Evolutionary conservation across 306 rosid species (phyloP).

Genomic region (Glycine soja): DNA sequence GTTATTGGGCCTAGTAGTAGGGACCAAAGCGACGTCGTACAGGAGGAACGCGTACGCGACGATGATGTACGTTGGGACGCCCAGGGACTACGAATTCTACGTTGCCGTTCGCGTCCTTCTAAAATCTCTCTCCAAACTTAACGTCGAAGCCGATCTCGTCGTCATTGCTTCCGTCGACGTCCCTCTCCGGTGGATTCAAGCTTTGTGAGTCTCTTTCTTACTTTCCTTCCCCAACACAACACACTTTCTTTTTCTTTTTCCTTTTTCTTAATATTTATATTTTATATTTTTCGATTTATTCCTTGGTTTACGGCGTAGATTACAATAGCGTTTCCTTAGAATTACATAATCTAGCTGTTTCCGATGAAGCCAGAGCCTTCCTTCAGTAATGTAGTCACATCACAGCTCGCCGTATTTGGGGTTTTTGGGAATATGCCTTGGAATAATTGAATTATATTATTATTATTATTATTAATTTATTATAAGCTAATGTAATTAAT

Average conservation of each 20-base stretch:
- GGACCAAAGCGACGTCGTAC: slow-evolving; percentile 12
- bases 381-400: background rate
- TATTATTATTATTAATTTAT: too few species aligned
- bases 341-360: background rate
- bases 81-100: slow-evolving; percentile 87
- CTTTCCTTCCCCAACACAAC: too few species aligned
- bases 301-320: background rate
- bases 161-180: slow-evolving; percentile 85
- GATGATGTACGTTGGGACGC: slow-evolving; percentile 90
- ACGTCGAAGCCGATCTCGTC: slow-evolving; percentile 75
- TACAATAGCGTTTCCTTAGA: background rate
- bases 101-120: slow-evolving; percentile 76
- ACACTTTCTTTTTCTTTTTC: background rate
- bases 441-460: too few species aligned
- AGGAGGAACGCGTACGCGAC: slow-evolving; percentile 73
- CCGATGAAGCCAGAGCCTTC: background rate
- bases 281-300: background rate
- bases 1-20: background rate
- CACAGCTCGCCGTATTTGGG: too few species aligned
- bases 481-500: background rate
- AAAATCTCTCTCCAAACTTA: slow-evolving; percentile 63
- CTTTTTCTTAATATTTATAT: background rate
- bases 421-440: background rate
- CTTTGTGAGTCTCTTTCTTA: slow-evolving; percentile 60
- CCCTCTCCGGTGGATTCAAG: slow-evolving; percentile 71